Conservation (phyloP, 805 yeast genomes). For the Cyberlindnera euphorbiiphila region DNA sequence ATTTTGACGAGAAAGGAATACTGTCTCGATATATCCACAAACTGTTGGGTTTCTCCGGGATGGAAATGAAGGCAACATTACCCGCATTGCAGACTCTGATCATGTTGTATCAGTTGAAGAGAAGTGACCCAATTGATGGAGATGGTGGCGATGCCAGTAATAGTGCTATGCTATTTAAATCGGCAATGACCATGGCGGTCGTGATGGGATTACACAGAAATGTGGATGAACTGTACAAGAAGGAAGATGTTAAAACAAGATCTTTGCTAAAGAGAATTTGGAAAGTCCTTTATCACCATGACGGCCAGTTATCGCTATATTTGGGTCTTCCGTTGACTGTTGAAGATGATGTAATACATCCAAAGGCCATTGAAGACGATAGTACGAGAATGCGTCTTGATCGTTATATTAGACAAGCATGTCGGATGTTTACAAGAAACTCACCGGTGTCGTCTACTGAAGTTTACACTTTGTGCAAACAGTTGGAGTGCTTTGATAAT, state of each 20-base stretch:
- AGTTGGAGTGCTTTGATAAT: constrained; percentile 18
- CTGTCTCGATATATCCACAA: constrained; percentile 15
- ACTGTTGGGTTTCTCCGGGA: constrained; percentile 16
- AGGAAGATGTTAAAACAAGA: constrained; percentile 8
- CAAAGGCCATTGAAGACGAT: background rate
- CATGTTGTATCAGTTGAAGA: constrained; percentile 14
- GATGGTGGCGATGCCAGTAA: constrained; percentile 26
- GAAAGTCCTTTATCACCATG: constrained; percentile 18
- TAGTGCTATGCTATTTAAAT: constrained; percentile 13
- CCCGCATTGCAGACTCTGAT: constrained; percentile 25
- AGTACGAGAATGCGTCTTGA: constrained; percentile 6
- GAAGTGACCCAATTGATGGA: constrained; percentile 19
- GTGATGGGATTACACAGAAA: constrained; percentile 25
- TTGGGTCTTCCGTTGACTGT: constrained; percentile 25
- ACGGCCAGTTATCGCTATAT: constrained; percentile 17
- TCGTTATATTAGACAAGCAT: constrained; percentile 14
- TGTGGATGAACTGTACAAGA: constrained; percentile 17
- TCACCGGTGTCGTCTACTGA: constrained; percentile 15
- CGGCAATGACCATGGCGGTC: constrained; percentile 25
- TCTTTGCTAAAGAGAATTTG: constrained; percentile 16
- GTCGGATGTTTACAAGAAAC: constrained; percentile 6
- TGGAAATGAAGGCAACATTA: constrained; percentile 12
- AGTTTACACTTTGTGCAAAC: constrained; percentile 10
- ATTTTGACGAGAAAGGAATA: constrained; percentile 17
- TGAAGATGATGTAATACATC: constrained; percentile 16